Evolutionary conservation across 257 asterid genomes (phyloP).

Genomic region (Vinca minor): DNA sequence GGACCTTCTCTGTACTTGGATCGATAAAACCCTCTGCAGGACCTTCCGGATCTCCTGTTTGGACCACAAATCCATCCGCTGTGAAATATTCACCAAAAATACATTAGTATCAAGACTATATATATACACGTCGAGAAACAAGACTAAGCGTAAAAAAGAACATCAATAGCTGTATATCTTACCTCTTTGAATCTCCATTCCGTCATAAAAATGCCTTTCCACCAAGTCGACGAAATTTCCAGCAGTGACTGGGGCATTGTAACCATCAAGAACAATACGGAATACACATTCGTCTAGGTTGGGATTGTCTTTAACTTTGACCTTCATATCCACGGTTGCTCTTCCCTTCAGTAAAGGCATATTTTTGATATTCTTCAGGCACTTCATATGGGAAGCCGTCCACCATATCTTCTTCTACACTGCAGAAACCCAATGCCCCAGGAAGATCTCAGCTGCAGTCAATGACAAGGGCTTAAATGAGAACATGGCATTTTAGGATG

Average conservation of each 20-base stretch:
- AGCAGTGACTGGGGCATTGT: slow-evolving; percentile 93
- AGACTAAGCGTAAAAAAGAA: background rate
- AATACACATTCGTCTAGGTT: slow-evolving; percentile 66
- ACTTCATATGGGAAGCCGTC: slow-evolving; percentile 97
- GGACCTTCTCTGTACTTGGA: slow-evolving; percentile 86
- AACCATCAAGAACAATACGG: slow-evolving; percentile 87
- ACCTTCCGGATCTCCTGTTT: slow-evolving; percentile 99
- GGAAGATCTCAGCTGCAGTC: slow-evolving; percentile 99
- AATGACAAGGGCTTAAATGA: slow-evolving; percentile 89
- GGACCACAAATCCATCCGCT: slow-evolving; percentile 99
- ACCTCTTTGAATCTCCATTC: slow-evolving; percentile 99
- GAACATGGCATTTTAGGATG: slow-evolving; percentile 48
- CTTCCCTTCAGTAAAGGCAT: slow-evolving; percentile 97
- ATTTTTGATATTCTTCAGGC: slow-evolving; percentile 71
- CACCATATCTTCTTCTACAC: slow-evolving; percentile 99
- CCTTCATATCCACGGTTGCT: slow-evolving; percentile 96
- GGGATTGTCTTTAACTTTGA: slow-evolving; percentile 92
- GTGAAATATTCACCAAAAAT: slow-evolving; percentile 30
- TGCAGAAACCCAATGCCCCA: slow-evolving; percentile 99
- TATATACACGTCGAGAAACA: too few species aligned
- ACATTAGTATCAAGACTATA: slow-evolving; percentile 9
- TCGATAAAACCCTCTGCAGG: slow-evolving; percentile 98
- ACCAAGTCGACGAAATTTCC: slow-evolving; percentile 92
- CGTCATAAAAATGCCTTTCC: slow-evolving; percentile 91
- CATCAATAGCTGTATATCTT: slow-evolving; percentile 3